These are phyloP conservation scores for Pyrenophora tritici-repentis DNA, from an alignment of 2,329 filamentous ascomycete species.

Conservation along the genomic window DNA sequence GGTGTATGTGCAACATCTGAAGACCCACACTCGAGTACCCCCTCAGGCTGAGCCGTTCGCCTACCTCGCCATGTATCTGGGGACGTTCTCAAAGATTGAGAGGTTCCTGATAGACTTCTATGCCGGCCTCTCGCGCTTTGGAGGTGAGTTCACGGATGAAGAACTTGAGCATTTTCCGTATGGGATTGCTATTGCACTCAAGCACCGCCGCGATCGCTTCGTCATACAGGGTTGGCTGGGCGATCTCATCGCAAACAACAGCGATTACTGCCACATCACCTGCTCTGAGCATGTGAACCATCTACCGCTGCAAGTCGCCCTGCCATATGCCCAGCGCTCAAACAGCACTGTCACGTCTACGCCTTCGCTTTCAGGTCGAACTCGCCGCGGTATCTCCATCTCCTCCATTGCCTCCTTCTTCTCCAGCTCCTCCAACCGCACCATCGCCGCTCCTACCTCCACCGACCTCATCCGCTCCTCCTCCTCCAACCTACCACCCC, in stretches of 20 bases:
- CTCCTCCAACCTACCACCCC: neutral
- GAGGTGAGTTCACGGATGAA: neutral
- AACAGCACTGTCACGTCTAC: no score
- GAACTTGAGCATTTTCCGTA: constrained; percentile 1
- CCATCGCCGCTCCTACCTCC: neutral
- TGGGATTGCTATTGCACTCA: constrained; percentile 8
- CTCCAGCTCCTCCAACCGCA: neutral
- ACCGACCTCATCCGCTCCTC: neutral
- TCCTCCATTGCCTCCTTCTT: neutral
- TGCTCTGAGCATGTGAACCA: neutral
- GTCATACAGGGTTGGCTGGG: neutral
- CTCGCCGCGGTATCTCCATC: neutral
- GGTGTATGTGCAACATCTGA: constrained; percentile 5
- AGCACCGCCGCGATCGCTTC: neutral
- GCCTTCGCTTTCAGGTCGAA: no score
- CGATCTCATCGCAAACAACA: constrained; percentile 8
- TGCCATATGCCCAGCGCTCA: neutral
- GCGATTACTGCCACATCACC: constrained; percentile 2
- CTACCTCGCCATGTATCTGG: constrained; percentile 13
- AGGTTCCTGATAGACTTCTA: constrained; percentile 23
- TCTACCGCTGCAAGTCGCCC: constrained; percentile 1
- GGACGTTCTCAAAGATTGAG: constrained; percentile 16
- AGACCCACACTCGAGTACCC: constrained; percentile 1
- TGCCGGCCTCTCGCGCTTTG: constrained; percentile 12
- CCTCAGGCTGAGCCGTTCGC: constrained; percentile 6